A percentile compares a stretch with the other conserved stretches of the same genome.
These are phyloP conservation scores for Phlegmacium glaucopus DNA, from an alignment of 768 basidiomycete species.

Conservation along the genomic window DNA sequence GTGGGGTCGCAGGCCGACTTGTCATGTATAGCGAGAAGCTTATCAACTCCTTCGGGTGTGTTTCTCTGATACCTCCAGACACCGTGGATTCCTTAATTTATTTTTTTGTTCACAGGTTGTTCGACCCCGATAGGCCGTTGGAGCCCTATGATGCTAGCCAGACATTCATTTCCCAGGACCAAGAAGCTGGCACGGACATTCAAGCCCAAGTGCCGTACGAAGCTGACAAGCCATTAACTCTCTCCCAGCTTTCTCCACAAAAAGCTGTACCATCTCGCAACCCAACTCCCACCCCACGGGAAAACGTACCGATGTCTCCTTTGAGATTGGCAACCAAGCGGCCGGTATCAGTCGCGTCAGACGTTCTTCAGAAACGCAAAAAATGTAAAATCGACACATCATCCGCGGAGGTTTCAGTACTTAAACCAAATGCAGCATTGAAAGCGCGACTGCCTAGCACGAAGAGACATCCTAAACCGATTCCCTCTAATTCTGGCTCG, in stretches of 20 bases:
- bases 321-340: constrained; percentile 48
- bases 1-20: constrained; percentile 44
- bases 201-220: constrained; percentile 6
- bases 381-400: constrained; percentile 11
- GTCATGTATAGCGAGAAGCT: constrained; percentile 47
- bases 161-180: constrained; percentile 8
- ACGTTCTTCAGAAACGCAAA: constrained; percentile 6
- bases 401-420: not conserved
- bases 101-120: constrained; percentile 6
- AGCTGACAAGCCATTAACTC: constrained; percentile 13
- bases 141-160: constrained; percentile 1
- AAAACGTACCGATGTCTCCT: constrained; percentile 30
- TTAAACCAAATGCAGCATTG: not conserved
- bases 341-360: constrained; percentile 23
- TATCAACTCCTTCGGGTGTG: constrained; percentile 42
- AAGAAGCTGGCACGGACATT: constrained; percentile 6
- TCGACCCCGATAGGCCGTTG: constrained; percentile 5
- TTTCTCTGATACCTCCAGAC: constrained; percentile 12
- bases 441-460: constrained; percentile 3
- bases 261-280: constrained; percentile 7
- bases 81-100: constrained; percentile 5
- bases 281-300: constrained; percentile 14
- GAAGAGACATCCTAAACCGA: constrained; percentile 1
- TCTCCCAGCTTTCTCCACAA: constrained; percentile 22
- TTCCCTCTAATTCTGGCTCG: constrained; percentile 5